Conservation (phyloP, 306 rosid genomes). For the Medicago arabica region DNA sequence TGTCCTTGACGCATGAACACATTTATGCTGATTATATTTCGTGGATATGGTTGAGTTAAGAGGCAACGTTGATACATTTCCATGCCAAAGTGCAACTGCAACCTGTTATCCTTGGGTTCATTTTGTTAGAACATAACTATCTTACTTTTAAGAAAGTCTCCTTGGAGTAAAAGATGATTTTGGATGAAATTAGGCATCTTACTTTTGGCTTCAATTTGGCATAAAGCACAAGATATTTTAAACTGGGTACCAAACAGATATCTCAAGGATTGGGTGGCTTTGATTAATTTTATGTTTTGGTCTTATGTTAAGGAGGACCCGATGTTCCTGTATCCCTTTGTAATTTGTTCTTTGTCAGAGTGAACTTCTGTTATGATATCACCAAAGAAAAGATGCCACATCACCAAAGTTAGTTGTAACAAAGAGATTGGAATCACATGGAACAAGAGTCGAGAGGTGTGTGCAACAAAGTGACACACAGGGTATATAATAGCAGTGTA, state of each 20-base stretch:
- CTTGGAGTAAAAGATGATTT: neutral
- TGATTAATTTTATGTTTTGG: neutral
- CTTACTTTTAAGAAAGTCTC: neutral
- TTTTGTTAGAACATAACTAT: neutral
- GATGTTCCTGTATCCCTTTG: neutral
- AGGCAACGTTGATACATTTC: neutral
- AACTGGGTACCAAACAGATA: constrained; percentile 8
- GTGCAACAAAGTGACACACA: too few species aligned
- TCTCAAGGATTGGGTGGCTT: neutral
- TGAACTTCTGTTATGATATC: neutral
- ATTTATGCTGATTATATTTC: neutral
- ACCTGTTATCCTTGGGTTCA: neutral
- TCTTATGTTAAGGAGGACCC: neutral
- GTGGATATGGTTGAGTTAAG: neutral
- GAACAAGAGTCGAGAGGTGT: too few species aligned
- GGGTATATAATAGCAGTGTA: too few species aligned
- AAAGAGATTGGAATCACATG: too few species aligned
- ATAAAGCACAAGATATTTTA: neutral
- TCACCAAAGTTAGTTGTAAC: too few species aligned
- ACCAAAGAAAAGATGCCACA: too few species aligned
- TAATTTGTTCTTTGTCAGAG: neutral
- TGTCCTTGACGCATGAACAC: neutral
- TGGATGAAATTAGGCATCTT: neutral
- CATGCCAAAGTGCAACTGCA: neutral
- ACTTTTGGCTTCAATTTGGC: neutral